Percentiles rank a stretch among this genome's conserved stretches.
These are phyloP conservation scores for Syzygium aromaticum DNA, from an alignment of 345 rosid genomes.

Conservation along the genomic window DNA sequence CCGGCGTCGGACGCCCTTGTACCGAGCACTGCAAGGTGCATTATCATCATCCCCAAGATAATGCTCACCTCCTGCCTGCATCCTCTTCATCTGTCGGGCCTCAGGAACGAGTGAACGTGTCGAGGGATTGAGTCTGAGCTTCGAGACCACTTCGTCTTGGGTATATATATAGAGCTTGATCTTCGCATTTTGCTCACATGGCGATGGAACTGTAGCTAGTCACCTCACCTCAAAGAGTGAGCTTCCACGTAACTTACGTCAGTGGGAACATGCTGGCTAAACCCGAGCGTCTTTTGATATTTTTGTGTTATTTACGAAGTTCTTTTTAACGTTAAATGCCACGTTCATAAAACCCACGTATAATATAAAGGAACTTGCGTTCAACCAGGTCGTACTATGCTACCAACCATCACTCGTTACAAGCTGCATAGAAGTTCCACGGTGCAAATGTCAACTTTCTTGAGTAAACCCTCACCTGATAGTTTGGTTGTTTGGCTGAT, in stretches of 20 bases:
- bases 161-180: background rate
- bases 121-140: background rate
- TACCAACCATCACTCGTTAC: background rate
- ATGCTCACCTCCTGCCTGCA: background rate
- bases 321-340: background rate
- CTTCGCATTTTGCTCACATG: background rate
- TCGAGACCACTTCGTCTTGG: background rate
- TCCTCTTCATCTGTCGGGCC: background rate
- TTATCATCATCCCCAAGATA: background rate
- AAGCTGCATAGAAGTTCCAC: background rate
- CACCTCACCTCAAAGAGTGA: slow-evolving; percentile 6
- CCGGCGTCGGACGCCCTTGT: slow-evolving; percentile 70
- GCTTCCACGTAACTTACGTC: slow-evolving; percentile 30
- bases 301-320: background rate
- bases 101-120: background rate
- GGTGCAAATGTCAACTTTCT: background rate
- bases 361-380: background rate
- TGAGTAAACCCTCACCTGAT: background rate
- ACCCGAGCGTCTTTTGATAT: background rate
- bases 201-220: background rate
- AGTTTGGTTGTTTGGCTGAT: background rate
- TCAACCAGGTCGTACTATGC: background rate
- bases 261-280: slow-evolving; percentile 16
- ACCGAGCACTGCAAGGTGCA: background rate
- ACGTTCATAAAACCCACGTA: background rate